Evolutionary conservation across 495 filamentous ascomycete genomes (phyloP), one percentile per base, ranked within the genome.

Genomic region (Xylaria nigripes): DNA sequence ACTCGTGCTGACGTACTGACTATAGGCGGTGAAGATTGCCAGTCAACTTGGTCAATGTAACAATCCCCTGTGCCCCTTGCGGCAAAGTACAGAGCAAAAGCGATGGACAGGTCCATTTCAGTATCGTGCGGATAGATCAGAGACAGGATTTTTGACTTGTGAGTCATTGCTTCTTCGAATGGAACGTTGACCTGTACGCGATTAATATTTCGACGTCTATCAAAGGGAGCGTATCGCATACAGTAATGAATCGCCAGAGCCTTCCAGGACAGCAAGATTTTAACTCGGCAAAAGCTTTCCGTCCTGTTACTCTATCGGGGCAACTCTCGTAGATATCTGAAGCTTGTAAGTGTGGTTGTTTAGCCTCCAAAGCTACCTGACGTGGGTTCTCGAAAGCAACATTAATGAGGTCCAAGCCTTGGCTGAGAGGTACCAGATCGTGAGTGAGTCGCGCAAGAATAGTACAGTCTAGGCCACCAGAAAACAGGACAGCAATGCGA

Each of bases 81-180:
- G 3, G 93, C 89, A 66, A 98, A 98, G 71, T 96, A 97, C 43
- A 97, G 77, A 0, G 93, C 93, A 48, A 80, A 82, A 2, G 86
- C 86, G 60, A 99, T 97, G n/a, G 94, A 97, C 2, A 96, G 77
- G 62, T 99, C 93, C 93, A 99, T 99, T 67, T 96, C 94, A 0
- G 93, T 97, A 61, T 95, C 90, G 68, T 97, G 93, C 0, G 93
- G 93, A 60, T 85, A 78, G 61, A 97, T 93, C 13, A 99, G 77
- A 1, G 79, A 77, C 34, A 89, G 78, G 3, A 97, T 77, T 6
- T 71, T 74, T 6, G 76, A 61, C 44, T 89, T 83, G 61, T 95
- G 89, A 3, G 76, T 72, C 42, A 84, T 56, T 0, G 85, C 86
- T 55, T 95, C 89, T 12, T 74, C 60, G 60, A 91, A 95, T 0